These are phyloP conservation scores for Tolypocladium tundrense DNA, from an alignment of 2,329 filamentous ascomycete species.

Conservation along the genomic window DNA sequence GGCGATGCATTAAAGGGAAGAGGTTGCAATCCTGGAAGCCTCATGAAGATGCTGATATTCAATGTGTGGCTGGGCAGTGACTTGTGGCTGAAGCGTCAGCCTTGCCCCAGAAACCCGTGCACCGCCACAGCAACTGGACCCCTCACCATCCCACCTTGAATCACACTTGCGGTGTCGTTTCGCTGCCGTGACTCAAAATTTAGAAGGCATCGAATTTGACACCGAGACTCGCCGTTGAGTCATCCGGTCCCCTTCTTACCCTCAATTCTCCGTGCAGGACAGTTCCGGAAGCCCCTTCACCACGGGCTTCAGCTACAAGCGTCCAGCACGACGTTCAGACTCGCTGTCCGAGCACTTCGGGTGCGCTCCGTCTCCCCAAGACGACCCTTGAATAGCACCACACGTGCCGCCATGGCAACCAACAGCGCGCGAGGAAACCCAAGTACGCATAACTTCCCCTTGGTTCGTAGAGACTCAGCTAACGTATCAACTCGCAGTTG, in stretches of 20 bases:
- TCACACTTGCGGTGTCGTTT: not conserved
- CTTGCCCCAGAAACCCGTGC: slow-evolving; percentile 1
- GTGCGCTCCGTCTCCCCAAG: slow-evolving; percentile 44
- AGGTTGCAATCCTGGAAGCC: not conserved
- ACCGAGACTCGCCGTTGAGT: slow-evolving; percentile 2
- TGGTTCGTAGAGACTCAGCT: slow-evolving; percentile 2
- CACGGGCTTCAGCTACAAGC: slow-evolving; percentile 25
- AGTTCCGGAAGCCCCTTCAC: slow-evolving; percentile 21
- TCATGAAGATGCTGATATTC: not conserved
- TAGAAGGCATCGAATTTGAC: not conserved
- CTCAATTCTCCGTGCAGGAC: slow-evolving; percentile 7
- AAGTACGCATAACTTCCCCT: slow-evolving; percentile 14
- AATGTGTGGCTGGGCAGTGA: slow-evolving; percentile 1
- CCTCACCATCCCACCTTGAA: slow-evolving; percentile 9
- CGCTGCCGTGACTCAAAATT: slow-evolving; percentile 11
- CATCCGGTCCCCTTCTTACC: not conserved
- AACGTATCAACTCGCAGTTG: slow-evolving; percentile 22
- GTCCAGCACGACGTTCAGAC: slow-evolving; percentile 36
- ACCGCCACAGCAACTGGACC: slow-evolving; percentile 10
- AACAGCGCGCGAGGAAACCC: slow-evolving; percentile 40
- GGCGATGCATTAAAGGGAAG: not conserved
- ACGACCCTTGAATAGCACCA: slow-evolving; percentile 26
- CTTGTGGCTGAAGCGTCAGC: slow-evolving; percentile 5
- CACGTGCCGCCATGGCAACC: slow-evolving; percentile 46
- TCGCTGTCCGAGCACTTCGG: slow-evolving; percentile 43